Conservation (phyloP, 2,329 filamentous ascomycete species). For the Xylaria polymorpha region DNA sequence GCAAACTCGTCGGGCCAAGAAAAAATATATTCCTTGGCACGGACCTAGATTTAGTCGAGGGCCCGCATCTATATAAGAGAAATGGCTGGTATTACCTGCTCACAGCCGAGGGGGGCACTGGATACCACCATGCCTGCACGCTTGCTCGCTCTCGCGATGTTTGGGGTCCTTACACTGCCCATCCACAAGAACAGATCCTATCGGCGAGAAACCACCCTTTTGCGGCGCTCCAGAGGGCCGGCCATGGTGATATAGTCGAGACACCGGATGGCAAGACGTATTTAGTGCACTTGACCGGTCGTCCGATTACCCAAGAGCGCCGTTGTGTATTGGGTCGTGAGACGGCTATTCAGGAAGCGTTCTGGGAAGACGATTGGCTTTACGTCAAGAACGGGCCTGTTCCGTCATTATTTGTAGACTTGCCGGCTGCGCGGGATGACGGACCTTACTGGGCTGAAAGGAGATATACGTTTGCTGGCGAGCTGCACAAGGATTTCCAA, state of each 20-base stretch:
- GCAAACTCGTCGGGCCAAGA: slow-evolving; percentile 64
- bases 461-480: slow-evolving; percentile 59
- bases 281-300: slow-evolving; percentile 64
- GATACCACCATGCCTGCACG: slow-evolving; percentile 70
- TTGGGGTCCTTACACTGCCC: slow-evolving; percentile 71
- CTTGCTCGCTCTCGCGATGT: slow-evolving; percentile 64
- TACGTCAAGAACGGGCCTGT: slow-evolving; percentile 69
- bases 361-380: slow-evolving; percentile 72
- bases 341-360: slow-evolving; percentile 68
- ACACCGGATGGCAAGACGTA: slow-evolving; percentile 64
- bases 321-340: slow-evolving; percentile 67
- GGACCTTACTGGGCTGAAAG: slow-evolving; percentile 61
- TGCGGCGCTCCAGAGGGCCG: slow-evolving; percentile 63
- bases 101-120: slow-evolving; percentile 70
- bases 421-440: slow-evolving; percentile 62
- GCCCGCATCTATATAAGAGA: slow-evolving; percentile 68
- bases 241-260: slow-evolving; percentile 66
- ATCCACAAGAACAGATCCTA: slow-evolving; percentile 68
- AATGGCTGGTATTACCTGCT: slow-evolving; percentile 70
- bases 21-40: slow-evolving; percentile 68
- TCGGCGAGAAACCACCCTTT: slow-evolving; percentile 63
- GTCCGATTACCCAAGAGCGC: slow-evolving; percentile 63
- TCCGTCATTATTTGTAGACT: slow-evolving; percentile 64
- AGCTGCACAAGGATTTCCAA: slow-evolving; percentile 65
- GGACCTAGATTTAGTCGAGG: slow-evolving; percentile 66